A percentile compares a stretch with the other conserved stretches of the same genome.
These are phyloP conservation scores for Penicillium lagena DNA, from an alignment of 495 filamentous ascomycete species.

Conservation along the genomic window DNA sequence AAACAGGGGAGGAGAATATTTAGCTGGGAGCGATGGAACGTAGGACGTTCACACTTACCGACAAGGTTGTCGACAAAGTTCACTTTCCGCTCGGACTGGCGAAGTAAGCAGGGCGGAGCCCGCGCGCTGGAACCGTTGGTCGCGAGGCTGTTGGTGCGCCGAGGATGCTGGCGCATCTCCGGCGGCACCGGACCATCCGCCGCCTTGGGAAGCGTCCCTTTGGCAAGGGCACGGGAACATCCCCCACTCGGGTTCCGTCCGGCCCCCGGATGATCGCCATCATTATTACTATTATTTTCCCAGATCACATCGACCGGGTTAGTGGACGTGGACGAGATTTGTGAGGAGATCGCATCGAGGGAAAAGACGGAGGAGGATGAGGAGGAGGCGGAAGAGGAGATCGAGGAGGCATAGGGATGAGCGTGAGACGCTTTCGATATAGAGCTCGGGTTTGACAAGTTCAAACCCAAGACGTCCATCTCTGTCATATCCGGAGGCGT, in stretches of 20 bases:
- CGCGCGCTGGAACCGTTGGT: constrained; percentile 48
- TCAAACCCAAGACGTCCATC: constrained; percentile 45
- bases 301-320: constrained; percentile 42
- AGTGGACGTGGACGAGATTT: constrained; percentile 46
- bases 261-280: constrained; percentile 24
- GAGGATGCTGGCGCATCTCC: constrained; percentile 74
- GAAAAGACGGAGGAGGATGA: constrained; percentile 79
- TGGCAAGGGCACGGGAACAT: constrained; percentile 22
- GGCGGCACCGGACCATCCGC: constrained; percentile 46
- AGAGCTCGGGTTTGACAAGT: constrained; percentile 33
- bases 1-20: constrained; percentile 12
- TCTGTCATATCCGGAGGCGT: constrained; percentile 37
- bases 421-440: constrained; percentile 32
- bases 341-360: constrained; percentile 48
- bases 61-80: constrained; percentile 97
- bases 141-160: constrained; percentile 56
- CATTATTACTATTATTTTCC: constrained; percentile 44
- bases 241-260: constrained; percentile 15
- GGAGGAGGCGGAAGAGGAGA: constrained; percentile 69
- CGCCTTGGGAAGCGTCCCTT: constrained; percentile 20
- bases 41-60: constrained; percentile 62
- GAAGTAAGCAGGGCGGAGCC: constrained; percentile 73
- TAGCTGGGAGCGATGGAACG: constrained; percentile 13
- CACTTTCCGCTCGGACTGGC: constrained; percentile 89
- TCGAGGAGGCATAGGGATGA: constrained; percentile 58